phyloP scores from a whole-genome alignment of 805 yeast species.

The Tetrapisispora nanseiensis region DNA sequence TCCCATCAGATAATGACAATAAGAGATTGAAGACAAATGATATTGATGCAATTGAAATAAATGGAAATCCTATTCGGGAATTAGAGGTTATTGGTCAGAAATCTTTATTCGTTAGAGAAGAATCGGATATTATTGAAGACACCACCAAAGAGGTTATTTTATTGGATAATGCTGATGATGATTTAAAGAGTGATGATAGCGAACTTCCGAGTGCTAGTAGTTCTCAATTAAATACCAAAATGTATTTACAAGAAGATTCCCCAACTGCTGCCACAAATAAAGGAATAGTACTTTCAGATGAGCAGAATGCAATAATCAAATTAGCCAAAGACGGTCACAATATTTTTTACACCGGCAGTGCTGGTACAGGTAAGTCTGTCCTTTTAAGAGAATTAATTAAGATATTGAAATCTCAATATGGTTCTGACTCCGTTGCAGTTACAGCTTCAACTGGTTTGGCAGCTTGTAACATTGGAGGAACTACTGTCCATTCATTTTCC shows the following conservation, averaged over 20 bases:
- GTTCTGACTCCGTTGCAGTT: constrained; percentile 49
- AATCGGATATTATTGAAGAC: background rate
- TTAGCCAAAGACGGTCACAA: constrained; percentile 56
- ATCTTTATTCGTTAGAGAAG: background rate
- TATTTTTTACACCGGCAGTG: constrained; percentile 91
- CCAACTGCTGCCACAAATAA: background rate
- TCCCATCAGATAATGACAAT: background rate
- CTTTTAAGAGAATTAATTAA: constrained; percentile 55
- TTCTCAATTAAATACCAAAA: background rate
- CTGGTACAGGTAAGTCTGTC: constrained; percentile 96
- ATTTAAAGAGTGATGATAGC: background rate
- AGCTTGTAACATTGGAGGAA: constrained; percentile 74
- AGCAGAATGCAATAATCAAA: constrained; percentile 56
- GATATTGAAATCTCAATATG: constrained; percentile 37
- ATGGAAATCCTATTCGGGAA: background rate
- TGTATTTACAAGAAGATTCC: background rate
- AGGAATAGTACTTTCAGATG: constrained; percentile 36
- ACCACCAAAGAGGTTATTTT: background rate
- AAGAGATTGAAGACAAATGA: constrained; percentile 1
- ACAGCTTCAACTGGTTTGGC: constrained; percentile 84
- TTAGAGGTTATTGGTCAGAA: background rate
- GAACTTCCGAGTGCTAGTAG: background rate
- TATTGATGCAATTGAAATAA: background rate
- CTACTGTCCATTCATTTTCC: constrained; percentile 64
- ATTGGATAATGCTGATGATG: background rate